Evolutionary conservation across 176 grass and related monocot species (phyloP).

Genomic region (Zoysia pacifica): DNA sequence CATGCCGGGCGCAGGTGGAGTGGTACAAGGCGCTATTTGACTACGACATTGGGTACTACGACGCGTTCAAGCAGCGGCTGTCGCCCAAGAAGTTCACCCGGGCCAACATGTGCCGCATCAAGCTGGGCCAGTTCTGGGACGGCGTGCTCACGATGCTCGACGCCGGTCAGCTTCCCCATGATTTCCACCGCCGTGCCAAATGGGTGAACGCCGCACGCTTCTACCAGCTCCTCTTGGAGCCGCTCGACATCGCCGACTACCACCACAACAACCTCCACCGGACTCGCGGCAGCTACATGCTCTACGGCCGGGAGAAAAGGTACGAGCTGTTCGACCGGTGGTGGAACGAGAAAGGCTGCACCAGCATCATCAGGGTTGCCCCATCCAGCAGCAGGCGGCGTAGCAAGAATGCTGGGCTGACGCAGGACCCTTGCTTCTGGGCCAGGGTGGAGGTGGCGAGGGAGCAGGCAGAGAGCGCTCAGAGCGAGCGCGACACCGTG

Average conservation of each 20-base stretch:
- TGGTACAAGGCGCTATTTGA: conserved; percentile 92
- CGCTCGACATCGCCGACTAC: conserved; percentile 87
- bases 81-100: conserved; percentile 49
- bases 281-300: conserved; percentile 67
- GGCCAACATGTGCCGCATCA: conserved; percentile 67
- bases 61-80: conserved; percentile 76
- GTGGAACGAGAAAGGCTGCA: conserved; percentile 56
- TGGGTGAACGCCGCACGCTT: conserved; percentile 93
- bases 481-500: conserved; percentile 24
- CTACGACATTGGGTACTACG: conserved; percentile 77
- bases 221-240: conserved; percentile 93
- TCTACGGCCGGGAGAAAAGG: conserved; percentile 71
- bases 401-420: conserved; percentile 88
- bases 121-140: conserved; percentile 86
- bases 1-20: conserved; percentile 77
- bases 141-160: conserved; percentile 79
- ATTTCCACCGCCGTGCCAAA: conserved; percentile 82
- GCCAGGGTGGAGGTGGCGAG: conserved; percentile 79
- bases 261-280: conserved; percentile 59
- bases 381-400: conserved; percentile 12
- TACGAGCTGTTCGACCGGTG: conserved; percentile 92
- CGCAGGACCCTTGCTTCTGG: conserved; percentile 97
- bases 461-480: conserved; percentile 48
- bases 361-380: background rate
- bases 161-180: conserved; percentile 68